phyloP scores from a whole-genome alignment of 306 rosid species.

The Glycine tomentella region DNA sequence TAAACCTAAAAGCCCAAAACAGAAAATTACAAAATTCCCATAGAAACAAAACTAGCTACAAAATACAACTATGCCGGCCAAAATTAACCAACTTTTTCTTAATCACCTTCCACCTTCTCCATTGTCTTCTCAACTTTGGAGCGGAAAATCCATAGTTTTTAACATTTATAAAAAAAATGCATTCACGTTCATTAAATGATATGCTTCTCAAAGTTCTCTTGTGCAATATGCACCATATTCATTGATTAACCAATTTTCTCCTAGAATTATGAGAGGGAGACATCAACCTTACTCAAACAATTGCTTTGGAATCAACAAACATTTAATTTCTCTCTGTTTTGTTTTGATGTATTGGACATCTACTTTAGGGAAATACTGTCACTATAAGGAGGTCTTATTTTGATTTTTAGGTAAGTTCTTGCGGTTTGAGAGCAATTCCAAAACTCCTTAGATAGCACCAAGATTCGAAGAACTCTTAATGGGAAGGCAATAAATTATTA shows the following conservation, averaged over 20 bases:
- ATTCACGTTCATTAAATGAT: neutral
- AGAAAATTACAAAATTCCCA: neutral
- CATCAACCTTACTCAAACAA: neutral
- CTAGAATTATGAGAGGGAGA: neutral
- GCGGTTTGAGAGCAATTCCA: slow-evolving; percentile 8
- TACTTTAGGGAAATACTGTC: neutral
- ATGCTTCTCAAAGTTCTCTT: neutral
- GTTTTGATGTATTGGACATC: neutral
- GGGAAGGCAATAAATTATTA: too few relatives aligned
- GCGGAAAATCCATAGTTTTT: neutral
- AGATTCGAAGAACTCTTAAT: neutral
- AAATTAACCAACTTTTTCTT: neutral
- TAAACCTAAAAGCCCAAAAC: neutral
- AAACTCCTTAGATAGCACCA: slow-evolving; percentile 5
- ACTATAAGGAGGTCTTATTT: neutral
- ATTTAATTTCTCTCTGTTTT: neutral
- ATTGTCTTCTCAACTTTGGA: neutral
- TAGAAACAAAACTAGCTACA: neutral
- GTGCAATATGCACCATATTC: neutral
- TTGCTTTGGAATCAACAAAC: neutral
- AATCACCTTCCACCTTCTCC: slow-evolving; percentile 5
- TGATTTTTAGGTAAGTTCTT: neutral
- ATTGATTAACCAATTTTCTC: neutral
- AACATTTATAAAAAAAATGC: neutral
- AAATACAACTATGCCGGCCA: neutral